Percentiles rank a stretch among this genome's conserved stretches.
These are phyloP conservation scores for Fusarium denticulatum DNA, from an alignment of 2,329 filamentous ascomycete species.

Conservation along the genomic window DNA sequence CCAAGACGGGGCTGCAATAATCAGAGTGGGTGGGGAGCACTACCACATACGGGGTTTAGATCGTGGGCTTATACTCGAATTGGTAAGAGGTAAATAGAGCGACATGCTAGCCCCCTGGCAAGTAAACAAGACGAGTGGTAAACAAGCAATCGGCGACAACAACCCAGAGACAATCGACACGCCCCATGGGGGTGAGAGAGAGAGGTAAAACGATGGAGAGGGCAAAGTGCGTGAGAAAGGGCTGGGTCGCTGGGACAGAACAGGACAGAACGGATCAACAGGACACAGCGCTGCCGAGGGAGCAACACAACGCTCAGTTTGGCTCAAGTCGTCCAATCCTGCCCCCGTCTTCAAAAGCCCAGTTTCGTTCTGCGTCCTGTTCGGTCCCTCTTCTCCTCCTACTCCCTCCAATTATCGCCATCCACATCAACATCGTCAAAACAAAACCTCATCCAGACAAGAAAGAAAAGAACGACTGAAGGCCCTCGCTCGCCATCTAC, in stretches of 20 bases:
- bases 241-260: constrained; percentile 28
- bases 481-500: constrained; percentile 46
- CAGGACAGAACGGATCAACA: constrained; percentile 32
- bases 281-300: constrained; percentile 33
- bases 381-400: constrained; percentile 42
- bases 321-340: constrained; percentile 43
- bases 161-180: constrained; percentile 38
- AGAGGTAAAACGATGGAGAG: constrained; percentile 21
- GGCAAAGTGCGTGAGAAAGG: constrained; percentile 7
- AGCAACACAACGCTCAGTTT: constrained; percentile 27
- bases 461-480: constrained; percentile 51
- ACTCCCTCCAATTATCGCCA: constrained; percentile 53
- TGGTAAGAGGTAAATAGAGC: constrained; percentile 40
- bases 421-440: constrained; percentile 46
- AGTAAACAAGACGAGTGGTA: constrained; percentile 43
- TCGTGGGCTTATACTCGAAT: constrained; percentile 25
- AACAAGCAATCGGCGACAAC: constrained; percentile 20
- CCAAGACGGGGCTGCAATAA: constrained; percentile 22
- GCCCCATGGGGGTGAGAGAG: constrained; percentile 30
- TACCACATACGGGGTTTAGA: constrained; percentile 14
- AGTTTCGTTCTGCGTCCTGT: constrained; percentile 46
- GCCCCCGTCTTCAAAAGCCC: constrained; percentile 54
- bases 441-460: constrained; percentile 43
- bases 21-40: constrained; percentile 18
- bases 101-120: constrained; percentile 19